These are phyloP conservation scores for Alternaria alternata DNA, from an alignment of 2,329 filamentous ascomycete genomes.

Conservation along the genomic window DNA sequence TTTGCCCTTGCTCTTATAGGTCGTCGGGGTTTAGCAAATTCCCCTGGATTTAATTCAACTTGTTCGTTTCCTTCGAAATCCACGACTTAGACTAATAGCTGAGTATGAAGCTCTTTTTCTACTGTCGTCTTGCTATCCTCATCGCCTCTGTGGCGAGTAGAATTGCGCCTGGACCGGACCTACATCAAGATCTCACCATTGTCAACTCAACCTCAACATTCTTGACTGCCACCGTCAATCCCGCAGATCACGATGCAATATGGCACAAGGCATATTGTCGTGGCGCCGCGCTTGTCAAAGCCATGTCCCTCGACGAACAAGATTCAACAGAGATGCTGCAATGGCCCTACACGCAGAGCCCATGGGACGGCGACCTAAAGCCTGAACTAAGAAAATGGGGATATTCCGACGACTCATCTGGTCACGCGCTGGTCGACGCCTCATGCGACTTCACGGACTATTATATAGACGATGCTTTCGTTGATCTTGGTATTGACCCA, in stretches of 20 bases:
- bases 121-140: not conserved
- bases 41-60: not conserved
- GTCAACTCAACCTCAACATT: not conserved
- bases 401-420: constrained; percentile 12
- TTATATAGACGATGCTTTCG: too few species aligned
- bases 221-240: not conserved
- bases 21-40: not conserved
- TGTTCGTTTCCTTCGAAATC: not conserved
- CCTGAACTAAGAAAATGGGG: constrained; percentile 17
- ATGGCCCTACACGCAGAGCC: constrained; percentile 12
- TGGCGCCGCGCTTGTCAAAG: too few species aligned
- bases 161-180: not conserved
- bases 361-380: constrained; percentile 13
- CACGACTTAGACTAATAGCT: not conserved
- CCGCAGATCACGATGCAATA: not conserved
- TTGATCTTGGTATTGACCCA: constrained; percentile 7
- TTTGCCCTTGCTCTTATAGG: not conserved
- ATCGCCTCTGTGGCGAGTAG: not conserved
- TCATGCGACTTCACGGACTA: too few species aligned
- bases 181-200: not conserved
- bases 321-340: too few species aligned
- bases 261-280: too few species aligned
- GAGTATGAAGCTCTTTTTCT: not conserved
- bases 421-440: not conserved
- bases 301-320: too few species aligned